Evolutionary conservation across 2,329 filamentous ascomycete genomes (phyloP).

Genomic region (Nannizziopsis barbatae): DNA sequence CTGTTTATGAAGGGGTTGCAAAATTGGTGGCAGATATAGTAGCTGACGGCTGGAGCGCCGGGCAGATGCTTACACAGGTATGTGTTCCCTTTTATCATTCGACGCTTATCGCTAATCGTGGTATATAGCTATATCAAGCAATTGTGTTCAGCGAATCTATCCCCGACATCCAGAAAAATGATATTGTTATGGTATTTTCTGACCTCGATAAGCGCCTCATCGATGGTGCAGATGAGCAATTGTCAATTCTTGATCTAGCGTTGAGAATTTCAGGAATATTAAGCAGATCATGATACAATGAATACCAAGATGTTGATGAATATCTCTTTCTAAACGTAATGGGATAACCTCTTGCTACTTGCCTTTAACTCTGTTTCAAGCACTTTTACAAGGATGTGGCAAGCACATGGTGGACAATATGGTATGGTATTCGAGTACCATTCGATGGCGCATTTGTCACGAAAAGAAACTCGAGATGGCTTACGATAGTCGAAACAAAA

Average conservation of each 20-base stretch:
- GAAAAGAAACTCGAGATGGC: too few relatives aligned
- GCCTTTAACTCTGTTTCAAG: too few relatives aligned
- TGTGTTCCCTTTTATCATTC: constrained; percentile 16
- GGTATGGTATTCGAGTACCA: too few relatives aligned
- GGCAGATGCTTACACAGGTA: constrained; percentile 73
- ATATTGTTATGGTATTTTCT: constrained; percentile 79
- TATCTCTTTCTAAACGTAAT: too few relatives aligned
- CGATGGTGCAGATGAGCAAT: constrained; percentile 89
- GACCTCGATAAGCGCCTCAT: constrained; percentile 89
- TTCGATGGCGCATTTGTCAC: too few relatives aligned
- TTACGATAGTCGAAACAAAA: too few relatives aligned
- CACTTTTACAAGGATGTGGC: too few relatives aligned
- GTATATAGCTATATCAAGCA: constrained; percentile 59
- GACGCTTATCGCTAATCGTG: constrained; percentile 13
- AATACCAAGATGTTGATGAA: not conserved
- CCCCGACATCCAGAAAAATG: constrained; percentile 75
- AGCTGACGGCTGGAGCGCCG: constrained; percentile 92
- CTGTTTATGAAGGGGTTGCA: constrained; percentile 62
- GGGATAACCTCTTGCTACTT: too few relatives aligned
- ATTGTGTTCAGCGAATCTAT: constrained; percentile 77
- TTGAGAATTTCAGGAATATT: constrained; percentile 70
- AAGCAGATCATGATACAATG: constrained; percentile 23
- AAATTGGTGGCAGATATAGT: constrained; percentile 80
- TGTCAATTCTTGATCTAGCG: constrained; percentile 75
- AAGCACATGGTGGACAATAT: too few relatives aligned